Base-by-base conservation (phyloP, 1,284 basidiomycete species). In the Athelia psychrophila region DNA sequence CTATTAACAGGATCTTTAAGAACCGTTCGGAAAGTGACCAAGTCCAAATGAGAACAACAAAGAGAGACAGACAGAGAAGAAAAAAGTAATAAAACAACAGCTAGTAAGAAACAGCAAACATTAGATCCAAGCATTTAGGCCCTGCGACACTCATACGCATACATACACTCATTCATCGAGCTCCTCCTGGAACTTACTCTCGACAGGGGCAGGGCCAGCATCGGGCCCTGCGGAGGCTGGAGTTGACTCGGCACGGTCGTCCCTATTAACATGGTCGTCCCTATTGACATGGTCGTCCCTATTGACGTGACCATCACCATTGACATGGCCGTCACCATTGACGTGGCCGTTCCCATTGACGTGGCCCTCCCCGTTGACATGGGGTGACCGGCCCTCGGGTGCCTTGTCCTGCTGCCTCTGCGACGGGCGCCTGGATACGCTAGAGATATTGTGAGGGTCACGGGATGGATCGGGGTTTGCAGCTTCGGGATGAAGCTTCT, bases 381-480 rank as follows among this genome's bases (percentile, higher is more conserved):
- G 77, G 1, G 74, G 75, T 1, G 56, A 48, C 12, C 71, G 70
- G 1, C 78, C 80, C 62, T 86, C 83, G 0, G 84, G 84, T 8
- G 86, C 83, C 67, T 89, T 89, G 66, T 88, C 86, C 64, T 80
- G 74, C 66, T 83, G 84, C 35, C 87, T 77, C 64, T 79, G 77
- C 62, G 78, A 84, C 32, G 76, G 70, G 48, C 75, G 66, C 42
- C 77, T 73, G 22, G 71, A 63, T 12, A 77, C 62, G 38, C 70
- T 69, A 10, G 61, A 67, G 13, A 63, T 13, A 30, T 30, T 68
- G 18, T 60, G 52, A 30, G 27, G 27, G 51, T 61, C 57, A n/a
- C 52, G 54, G 40, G 27, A 51, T 36, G 33, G 52, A 46, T 50
- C 60, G 6, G 27, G 6, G 6, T 6, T 30, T 5, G 27, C 27